phyloP scores from a whole-genome alignment of 2,329 filamentous ascomycete species.

The Alternaria sp. region DNA sequence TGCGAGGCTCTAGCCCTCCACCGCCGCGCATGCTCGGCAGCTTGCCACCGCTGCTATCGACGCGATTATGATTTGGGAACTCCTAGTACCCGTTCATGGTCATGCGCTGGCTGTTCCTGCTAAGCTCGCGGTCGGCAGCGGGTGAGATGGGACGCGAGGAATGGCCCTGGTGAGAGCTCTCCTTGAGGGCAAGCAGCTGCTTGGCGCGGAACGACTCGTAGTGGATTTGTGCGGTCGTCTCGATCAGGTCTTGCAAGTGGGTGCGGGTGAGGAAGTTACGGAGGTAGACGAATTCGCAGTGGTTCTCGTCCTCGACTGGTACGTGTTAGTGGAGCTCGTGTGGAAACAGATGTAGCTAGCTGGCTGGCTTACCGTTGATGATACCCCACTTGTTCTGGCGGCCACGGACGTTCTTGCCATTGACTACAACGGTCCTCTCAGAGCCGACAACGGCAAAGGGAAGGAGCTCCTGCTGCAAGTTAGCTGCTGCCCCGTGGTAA shows the following conservation, averaged over 20 bases:
- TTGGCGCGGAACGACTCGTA: conserved; percentile 99
- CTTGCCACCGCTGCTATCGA: conserved; percentile 42
- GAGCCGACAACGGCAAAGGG: conserved; percentile 98
- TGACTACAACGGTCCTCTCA: conserved; percentile 97
- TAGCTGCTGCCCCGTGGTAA: conserved; percentile 36
- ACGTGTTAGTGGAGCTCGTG: conserved; percentile 23
- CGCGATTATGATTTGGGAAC: conserved; percentile 43
- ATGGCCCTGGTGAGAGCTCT: conserved; percentile 82
- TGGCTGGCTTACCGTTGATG: conserved; percentile 71
- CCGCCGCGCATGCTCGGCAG: background rate
- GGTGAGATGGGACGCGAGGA: conserved; percentile 95
- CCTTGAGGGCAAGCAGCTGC: conserved; percentile 96
- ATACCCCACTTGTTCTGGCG: conserved; percentile 99
- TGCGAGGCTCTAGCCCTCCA: conserved; percentile 24
- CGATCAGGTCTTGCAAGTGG: conserved; percentile 97
- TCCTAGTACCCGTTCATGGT: conserved; percentile 98
- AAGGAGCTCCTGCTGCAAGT: conserved; percentile 76
- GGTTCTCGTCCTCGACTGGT: conserved; percentile 92
- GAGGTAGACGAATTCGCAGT: conserved; percentile 99
- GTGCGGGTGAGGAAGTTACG: conserved; percentile 98
- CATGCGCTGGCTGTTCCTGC: conserved; percentile 95
- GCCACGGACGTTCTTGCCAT: conserved; percentile 95
- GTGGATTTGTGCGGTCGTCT: conserved; percentile 99
- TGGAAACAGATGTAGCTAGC: background rate
- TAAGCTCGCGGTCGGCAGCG: conserved; percentile 91